Conservation (phyloP, 179 eudicot genomes). For the Vitellaria paradoxa region DNA sequence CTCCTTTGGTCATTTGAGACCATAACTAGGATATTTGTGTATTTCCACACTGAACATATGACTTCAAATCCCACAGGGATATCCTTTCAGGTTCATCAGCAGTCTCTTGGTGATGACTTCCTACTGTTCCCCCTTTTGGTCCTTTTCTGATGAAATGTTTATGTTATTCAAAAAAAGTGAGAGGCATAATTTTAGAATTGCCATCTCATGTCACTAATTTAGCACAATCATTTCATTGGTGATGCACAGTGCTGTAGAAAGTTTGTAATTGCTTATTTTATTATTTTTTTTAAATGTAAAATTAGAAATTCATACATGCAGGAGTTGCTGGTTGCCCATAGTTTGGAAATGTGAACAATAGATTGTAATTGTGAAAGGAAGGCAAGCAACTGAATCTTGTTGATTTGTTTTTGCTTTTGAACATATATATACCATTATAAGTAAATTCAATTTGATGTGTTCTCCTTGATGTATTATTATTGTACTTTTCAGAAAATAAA, state of each 20-base stretch:
- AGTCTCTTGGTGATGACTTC: too few relatives aligned
- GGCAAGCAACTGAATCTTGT: not conserved
- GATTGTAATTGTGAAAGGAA: not conserved
- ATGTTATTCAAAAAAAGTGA: too few relatives aligned
- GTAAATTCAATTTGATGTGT: not conserved
- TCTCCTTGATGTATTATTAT: too few relatives aligned
- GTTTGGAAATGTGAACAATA: not conserved
- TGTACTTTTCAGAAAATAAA: too few relatives aligned
- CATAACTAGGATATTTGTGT: not conserved
- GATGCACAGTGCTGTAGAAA: too few relatives aligned
- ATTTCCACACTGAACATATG: slow-evolving; percentile 4
- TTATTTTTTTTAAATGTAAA: too few relatives aligned
- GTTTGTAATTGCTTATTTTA: too few relatives aligned
- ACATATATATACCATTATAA: not conserved
- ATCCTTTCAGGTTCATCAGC: not conserved
- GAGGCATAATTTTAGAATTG: not conserved
- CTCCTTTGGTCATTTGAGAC: not conserved
- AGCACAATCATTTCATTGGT: not conserved
- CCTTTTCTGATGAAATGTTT: too few relatives aligned
- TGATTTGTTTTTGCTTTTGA: not conserved
- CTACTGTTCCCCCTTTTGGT: too few relatives aligned
- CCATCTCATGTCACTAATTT: not conserved
- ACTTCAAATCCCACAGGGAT: not conserved
- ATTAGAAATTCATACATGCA: too few relatives aligned
- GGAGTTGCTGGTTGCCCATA: not conserved